A percentile compares a stretch with the other conserved stretches of the same genome.
Conservation (phyloP, 306 rosid species). For the Trichosanthes cucumerina region DNA sequence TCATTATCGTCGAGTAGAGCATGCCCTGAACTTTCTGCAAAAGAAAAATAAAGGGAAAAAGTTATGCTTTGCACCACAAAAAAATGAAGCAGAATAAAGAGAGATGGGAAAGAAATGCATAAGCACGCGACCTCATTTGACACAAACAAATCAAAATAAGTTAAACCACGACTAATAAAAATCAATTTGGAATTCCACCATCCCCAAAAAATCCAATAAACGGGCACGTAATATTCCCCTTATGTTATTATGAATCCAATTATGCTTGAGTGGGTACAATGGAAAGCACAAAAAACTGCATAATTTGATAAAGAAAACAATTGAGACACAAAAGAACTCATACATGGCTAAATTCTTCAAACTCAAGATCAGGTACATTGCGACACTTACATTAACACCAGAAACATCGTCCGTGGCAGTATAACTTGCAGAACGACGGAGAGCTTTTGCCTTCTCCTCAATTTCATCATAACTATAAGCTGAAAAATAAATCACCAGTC, state of each 20-base stretch:
- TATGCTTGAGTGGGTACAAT: neutral
- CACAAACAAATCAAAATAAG: neutral
- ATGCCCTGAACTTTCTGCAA: slow-evolving; percentile 64
- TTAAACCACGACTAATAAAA: neutral
- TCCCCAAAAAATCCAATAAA: neutral
- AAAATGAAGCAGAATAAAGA: neutral
- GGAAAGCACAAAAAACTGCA: neutral
- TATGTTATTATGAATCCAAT: neutral
- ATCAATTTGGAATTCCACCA: neutral
- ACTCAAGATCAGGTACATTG: slow-evolving; percentile 4
- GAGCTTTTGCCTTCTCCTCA: slow-evolving; percentile 48
- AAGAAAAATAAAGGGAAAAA: slow-evolving; percentile 9
- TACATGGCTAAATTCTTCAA: neutral
- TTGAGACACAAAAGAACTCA: neutral
- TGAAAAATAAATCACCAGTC: slow-evolving; percentile 19
- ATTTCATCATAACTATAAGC: slow-evolving; percentile 59
- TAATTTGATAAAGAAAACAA: neutral
- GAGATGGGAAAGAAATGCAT: neutral
- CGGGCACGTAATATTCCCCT: neutral
- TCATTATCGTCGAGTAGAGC: slow-evolving; percentile 44
- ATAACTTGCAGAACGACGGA: slow-evolving; percentile 36
- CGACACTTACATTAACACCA: slow-evolving; percentile 41
- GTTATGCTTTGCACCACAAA: slow-evolving; percentile 8
- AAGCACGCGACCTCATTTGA: neutral
- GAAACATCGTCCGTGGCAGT: slow-evolving; percentile 36